Base-by-base conservation (phyloP, 176 grass and related monocot genomes). In the Raddia guianensis region DNA sequence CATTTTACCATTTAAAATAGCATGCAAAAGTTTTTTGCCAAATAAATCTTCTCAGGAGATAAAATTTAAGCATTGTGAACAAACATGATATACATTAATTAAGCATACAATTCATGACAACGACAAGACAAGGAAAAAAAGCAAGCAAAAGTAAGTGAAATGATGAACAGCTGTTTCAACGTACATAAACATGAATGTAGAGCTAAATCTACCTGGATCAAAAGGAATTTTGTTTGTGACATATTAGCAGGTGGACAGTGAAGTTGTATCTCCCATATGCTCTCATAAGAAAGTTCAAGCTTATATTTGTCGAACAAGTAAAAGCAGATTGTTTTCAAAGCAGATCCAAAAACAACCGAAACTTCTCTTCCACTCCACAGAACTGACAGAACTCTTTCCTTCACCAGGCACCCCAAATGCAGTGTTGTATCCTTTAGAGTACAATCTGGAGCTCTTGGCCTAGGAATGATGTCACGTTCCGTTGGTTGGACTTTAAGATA, bases 231-330 rank as follows among this genome's bases (percentile, higher is more conserved):
- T 33, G 73, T 79, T 56, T 6, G 85, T 8, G 85, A 88, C 62
- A 21, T 74, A 79, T 94, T 46, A 89, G n/a, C 16, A 42, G 76
- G 79, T 50, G 91, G 93, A 47, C 83, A 66, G 27, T 94, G 87
- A 72, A 94, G 88, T 76, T 94, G 79, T 42, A 97, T 97, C 76
- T 97, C 94, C 94, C 94, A 97, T 77, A 97, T 94, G 66, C 91
- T 94, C 69, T 97, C 89, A 35, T 97, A 94, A 37, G 91, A 91
- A 83, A 97, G 85, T 78, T 97, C 91, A 73, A 97, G 89, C 69
- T 92, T 94, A 63, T 84, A 97, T 63, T 44, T 71, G 74, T 69
- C 27, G 19, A 14, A 49, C n/a, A 92, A 67, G 49, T 37, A 64
- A 72, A 97, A 90, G 68, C 78, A 37, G 55, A 97, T 83, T 70